Percentiles rank a stretch among this genome's conserved stretches.
Conservation (phyloP, 257 asterid genomes). For the Knoxia roxburghii region DNA sequence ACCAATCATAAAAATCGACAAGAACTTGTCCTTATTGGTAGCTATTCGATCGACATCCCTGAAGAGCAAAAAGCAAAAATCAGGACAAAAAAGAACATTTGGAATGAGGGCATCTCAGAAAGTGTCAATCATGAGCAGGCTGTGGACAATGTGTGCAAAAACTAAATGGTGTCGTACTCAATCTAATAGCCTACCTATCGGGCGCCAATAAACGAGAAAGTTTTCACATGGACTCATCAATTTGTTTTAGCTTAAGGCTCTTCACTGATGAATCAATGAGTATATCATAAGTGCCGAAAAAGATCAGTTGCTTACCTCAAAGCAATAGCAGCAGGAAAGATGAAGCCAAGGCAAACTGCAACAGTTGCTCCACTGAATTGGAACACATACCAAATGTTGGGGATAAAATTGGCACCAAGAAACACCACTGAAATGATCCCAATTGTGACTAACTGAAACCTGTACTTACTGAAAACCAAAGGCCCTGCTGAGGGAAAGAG, state of each 20-base stretch:
- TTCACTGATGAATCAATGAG: not conserved
- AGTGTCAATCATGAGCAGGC: conserved; percentile 2
- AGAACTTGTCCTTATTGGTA: conserved; percentile 30
- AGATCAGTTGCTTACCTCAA: conserved; percentile 29
- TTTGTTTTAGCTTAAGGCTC: not conserved
- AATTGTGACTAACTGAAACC: conserved; percentile 55
- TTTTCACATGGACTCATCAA: too few relatives aligned
- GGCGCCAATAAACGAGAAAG: too few relatives aligned
- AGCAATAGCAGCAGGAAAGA: conserved; percentile 57
- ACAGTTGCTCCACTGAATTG: conserved; percentile 97
- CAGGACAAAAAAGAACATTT: too few relatives aligned
- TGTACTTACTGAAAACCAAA: conserved; percentile 44
- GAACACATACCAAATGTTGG: conserved; percentile 96
- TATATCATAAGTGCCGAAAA: not conserved
- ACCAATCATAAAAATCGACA: conserved; percentile 46
- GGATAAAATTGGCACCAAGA: conserved; percentile 81
- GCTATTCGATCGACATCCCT: conserved; percentile 42
- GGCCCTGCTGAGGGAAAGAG: conserved; percentile 69
- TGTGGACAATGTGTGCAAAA: not conserved
- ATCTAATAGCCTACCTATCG: too few relatives aligned
- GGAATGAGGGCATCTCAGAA: too few relatives aligned
- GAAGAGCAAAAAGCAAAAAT: conserved; percentile 9
- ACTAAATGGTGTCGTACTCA: not conserved
- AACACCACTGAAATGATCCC: conserved; percentile 54
- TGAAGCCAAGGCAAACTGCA: conserved; percentile 78